These are phyloP conservation scores for Irpex rosettiformis DNA, from an alignment of 1,284 basidiomycete genomes.

Conservation along the genomic window DNA sequence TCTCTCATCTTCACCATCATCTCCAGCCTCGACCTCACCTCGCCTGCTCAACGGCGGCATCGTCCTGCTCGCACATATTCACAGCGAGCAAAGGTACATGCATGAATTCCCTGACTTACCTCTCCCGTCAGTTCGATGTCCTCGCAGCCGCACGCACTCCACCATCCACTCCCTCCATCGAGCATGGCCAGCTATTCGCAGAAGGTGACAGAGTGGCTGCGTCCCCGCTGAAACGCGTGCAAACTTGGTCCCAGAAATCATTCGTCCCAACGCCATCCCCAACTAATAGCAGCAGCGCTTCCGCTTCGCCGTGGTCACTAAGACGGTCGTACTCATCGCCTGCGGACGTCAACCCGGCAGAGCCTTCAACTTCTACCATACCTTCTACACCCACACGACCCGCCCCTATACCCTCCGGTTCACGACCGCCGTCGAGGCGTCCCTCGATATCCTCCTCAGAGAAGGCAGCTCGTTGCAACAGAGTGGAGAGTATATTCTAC, in stretches of 20 bases:
- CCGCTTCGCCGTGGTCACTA: slow-evolving; percentile 23
- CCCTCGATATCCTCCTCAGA: slow-evolving; percentile 20
- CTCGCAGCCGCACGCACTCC: slow-evolving; percentile 34
- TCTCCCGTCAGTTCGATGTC: slow-evolving; percentile 34
- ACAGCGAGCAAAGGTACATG: slow-evolving; percentile 14
- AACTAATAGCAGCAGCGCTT: slow-evolving; percentile 3
- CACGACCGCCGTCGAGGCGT: slow-evolving; percentile 20
- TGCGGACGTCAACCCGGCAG: slow-evolving; percentile 29
- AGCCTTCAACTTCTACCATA: slow-evolving; percentile 13
- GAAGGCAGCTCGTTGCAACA: slow-evolving; percentile 21
- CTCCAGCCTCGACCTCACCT: background rate
- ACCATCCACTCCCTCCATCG: slow-evolving; percentile 45
- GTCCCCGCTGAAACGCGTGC: slow-evolving; percentile 41
- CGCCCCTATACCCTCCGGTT: background rate
- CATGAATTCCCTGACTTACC: slow-evolving; percentile 34
- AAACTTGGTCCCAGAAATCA: slow-evolving; percentile 57
- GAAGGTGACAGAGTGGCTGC: slow-evolving; percentile 23
- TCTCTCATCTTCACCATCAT: slow-evolving; percentile 11
- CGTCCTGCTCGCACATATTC: slow-evolving; percentile 4
- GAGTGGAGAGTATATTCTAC: slow-evolving; percentile 32
- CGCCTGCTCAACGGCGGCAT: background rate
- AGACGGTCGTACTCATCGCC: slow-evolving; percentile 52
- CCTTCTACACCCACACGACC: slow-evolving; percentile 15
- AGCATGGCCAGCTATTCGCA: slow-evolving; percentile 23
- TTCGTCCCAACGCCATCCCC: slow-evolving; percentile 39